phyloP scores from a whole-genome alignment of 2,329 filamentous ascomycete species.

The Stemphylium beticola region DNA sequence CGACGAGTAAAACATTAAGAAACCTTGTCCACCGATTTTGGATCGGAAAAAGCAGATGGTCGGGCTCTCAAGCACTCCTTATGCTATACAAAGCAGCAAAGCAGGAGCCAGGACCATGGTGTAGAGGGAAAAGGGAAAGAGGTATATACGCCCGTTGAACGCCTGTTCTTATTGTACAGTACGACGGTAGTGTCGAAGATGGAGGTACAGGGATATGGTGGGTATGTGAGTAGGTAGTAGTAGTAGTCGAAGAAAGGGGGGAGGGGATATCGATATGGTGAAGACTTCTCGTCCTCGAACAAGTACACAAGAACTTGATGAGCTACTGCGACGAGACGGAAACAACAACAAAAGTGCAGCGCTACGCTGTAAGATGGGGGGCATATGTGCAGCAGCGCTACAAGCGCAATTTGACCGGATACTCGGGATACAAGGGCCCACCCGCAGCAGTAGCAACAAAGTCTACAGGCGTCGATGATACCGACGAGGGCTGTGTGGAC shows the following conservation, averaged over 20 bases:
- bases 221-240: neutral
- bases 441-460: slow-evolving; percentile 4
- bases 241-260: neutral
- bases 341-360: neutral
- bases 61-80: neutral
- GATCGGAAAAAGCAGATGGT: too few species aligned
- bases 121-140: neutral
- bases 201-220: neutral
- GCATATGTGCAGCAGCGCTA: neutral
- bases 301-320: neutral
- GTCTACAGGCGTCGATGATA: slow-evolving; percentile 31
- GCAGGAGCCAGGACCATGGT: neutral
- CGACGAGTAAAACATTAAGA: too few species aligned
- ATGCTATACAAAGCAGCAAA: slow-evolving; percentile 6
- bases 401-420: slow-evolving; percentile 1
- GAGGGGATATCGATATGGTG: neutral
- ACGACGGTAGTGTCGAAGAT: neutral
- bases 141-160: slow-evolving; percentile 8
- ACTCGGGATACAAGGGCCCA: neutral
- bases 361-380: neutral
- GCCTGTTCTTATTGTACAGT: slow-evolving; percentile 8
- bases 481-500: slow-evolving; percentile 34
- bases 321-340: slow-evolving; percentile 9
- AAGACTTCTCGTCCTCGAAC: neutral
- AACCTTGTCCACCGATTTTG: too few species aligned